These are phyloP conservation scores for Arachis hypogaea DNA, from an alignment of 306 rosid species.

Conservation along the genomic window DNA sequence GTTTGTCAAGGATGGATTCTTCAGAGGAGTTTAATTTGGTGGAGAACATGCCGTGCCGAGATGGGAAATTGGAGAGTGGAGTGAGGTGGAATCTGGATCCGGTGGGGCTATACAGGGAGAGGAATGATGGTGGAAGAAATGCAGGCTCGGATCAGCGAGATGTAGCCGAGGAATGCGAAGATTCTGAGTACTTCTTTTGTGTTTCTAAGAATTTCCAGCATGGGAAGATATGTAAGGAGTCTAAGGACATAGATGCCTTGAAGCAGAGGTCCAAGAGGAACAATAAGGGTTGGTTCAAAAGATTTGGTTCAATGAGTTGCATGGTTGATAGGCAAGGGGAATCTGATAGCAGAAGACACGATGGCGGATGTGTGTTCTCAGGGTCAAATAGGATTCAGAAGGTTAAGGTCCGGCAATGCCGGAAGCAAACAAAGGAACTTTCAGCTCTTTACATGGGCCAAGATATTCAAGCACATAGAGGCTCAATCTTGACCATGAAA, in stretches of 20 bases:
- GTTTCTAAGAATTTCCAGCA: conserved; percentile 44
- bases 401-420: conserved; percentile 70
- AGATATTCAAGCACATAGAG: conserved; percentile 88
- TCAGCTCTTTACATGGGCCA: conserved; percentile 88
- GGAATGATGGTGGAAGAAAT: conserved; percentile 41
- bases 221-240: conserved; percentile 36
- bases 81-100: conserved; percentile 44
- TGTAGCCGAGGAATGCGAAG: conserved; percentile 38
- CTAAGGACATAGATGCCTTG: conserved; percentile 33
- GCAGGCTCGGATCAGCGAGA: conserved; percentile 38
- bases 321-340: conserved; percentile 52
- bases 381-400: conserved; percentile 56
- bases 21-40: conserved; percentile 44
- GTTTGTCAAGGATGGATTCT: conserved; percentile 39
- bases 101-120: conserved; percentile 37
- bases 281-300: conserved; percentile 67
- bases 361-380: conserved; percentile 36
- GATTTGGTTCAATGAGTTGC: conserved; percentile 71
- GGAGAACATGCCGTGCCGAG: conserved; percentile 40
- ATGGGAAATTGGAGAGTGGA: conserved; percentile 34
- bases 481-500: conserved; percentile 87
- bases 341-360: conserved; percentile 37
- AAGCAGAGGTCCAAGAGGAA: conserved; percentile 33
- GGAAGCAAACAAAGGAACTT: conserved; percentile 75
- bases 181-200: conserved; percentile 32